phyloP scores from a whole-genome alignment of 768 basidiomycete genomes.

The Pulveroboletus frians region DNA sequence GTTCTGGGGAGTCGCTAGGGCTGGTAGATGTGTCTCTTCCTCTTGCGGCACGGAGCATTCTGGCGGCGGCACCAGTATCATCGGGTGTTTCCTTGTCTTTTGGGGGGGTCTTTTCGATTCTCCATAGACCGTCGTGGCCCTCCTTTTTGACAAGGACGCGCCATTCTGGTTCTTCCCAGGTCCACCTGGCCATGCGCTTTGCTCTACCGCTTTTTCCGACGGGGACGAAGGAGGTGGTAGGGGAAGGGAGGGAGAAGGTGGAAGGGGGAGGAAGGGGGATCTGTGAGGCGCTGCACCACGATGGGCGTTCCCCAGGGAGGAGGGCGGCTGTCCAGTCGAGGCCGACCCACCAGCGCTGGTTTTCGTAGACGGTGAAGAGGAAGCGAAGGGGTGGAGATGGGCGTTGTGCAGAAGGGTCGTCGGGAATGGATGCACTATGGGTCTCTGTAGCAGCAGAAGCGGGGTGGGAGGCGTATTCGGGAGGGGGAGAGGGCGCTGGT shows the following conservation, averaged over 20 bases:
- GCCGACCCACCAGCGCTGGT: constrained; percentile 97
- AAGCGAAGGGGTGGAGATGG: constrained; percentile 50
- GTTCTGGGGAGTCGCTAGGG: constrained; percentile 20
- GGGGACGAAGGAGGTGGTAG: constrained; percentile 52
- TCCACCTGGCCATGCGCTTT: constrained; percentile 76
- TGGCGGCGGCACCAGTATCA: constrained; percentile 37
- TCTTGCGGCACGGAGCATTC: constrained; percentile 53
- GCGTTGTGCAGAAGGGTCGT: constrained; percentile 13
- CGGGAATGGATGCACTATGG: constrained; percentile 11
- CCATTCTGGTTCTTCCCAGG: constrained; percentile 93
- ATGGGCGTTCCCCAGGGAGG: constrained; percentile 83
- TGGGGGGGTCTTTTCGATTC: constrained; percentile 62
- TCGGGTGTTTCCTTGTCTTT: constrained; percentile 38
- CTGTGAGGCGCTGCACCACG: constrained; percentile 67
- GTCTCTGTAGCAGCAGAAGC: constrained; percentile 15
- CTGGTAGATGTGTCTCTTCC: constrained; percentile 32
- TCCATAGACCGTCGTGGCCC: constrained; percentile 44
- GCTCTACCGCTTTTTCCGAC: constrained; percentile 45
- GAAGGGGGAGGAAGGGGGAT: constrained; percentile 63
- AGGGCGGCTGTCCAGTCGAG: constrained; percentile 94
- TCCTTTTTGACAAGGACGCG: constrained; percentile 59
- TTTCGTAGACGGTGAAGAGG: constrained; percentile 87
- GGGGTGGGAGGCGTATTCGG: constrained; percentile 26
- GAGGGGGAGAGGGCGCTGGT: constrained; percentile 29
- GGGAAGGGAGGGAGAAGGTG: constrained; percentile 60